phyloP scores from a whole-genome alignment of 2,329 filamentous ascomycete genomes.

The Trichoderma pleuroti region DNA sequence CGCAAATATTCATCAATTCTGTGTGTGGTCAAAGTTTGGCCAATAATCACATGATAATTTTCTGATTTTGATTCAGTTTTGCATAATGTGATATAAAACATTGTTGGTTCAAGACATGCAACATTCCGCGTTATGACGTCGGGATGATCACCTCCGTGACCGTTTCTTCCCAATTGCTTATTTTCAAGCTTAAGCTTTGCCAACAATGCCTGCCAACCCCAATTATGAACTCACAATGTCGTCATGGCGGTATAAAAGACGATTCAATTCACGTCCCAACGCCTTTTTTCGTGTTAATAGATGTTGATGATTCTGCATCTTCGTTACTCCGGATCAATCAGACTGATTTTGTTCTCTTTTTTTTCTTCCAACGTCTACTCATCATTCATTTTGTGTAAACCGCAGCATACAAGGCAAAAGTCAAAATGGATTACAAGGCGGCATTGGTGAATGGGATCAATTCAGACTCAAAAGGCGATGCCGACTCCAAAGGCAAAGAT shows the following conservation, averaged over 20 bases:
- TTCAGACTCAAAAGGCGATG: not conserved
- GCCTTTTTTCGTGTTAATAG: not conserved
- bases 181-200: not conserved
- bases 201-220: not conserved
- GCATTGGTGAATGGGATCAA: not conserved
- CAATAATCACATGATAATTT: not conserved
- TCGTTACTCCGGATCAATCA: not conserved
- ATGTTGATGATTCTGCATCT: not conserved
- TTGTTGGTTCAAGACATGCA: not conserved
- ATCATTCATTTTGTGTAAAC: not conserved
- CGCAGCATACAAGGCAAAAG: not conserved
- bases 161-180: not conserved
- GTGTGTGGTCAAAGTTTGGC: not conserved
- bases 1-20: not conserved
- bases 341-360: not conserved
- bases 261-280: not conserved
- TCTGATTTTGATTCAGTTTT: not conserved
- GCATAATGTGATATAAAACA: not conserved
- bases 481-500: not conserved
- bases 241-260: not conserved
- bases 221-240: slow-evolving; percentile 11
- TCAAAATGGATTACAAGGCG: slow-evolving; percentile 10
- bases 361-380: not conserved
- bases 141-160: not conserved
- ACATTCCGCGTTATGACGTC: not conserved